phyloP scores from a whole-genome alignment of 2,329 filamentous ascomycete species.

The Fusarium subglutinans region DNA sequence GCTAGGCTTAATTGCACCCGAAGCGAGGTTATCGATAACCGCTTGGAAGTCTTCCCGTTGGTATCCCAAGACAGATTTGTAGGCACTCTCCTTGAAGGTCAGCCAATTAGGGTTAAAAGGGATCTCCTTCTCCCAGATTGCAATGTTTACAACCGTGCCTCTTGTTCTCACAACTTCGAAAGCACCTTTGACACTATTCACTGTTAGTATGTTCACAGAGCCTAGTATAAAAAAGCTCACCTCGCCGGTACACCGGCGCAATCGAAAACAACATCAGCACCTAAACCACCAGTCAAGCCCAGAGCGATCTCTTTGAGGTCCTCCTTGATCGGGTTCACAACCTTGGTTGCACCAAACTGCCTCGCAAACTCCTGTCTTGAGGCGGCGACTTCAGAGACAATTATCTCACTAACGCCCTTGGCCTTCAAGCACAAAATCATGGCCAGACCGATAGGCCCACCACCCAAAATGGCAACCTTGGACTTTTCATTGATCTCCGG shows the following conservation, averaged over 20 bases:
- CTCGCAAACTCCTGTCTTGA: conserved; percentile 54
- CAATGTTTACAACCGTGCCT: conserved; percentile 71
- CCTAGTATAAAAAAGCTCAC: not conserved
- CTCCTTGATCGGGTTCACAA: conserved; percentile 53
- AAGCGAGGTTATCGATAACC: conserved; percentile 58
- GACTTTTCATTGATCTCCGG: conserved; percentile 53
- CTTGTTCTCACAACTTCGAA: conserved; percentile 60
- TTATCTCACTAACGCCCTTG: conserved; percentile 57
- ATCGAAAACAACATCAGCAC: conserved; percentile 69
- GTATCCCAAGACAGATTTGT: conserved; percentile 41
- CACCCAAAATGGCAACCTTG: conserved; percentile 59
- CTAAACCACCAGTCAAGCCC: conserved; percentile 58
- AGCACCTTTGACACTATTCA: conserved; percentile 44
- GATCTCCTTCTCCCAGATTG: conserved; percentile 65
- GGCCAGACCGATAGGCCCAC: conserved; percentile 59
- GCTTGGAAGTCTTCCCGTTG: conserved; percentile 59
- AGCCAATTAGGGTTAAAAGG: conserved; percentile 44
- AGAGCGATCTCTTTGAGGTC: conserved; percentile 57
- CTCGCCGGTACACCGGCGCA: conserved; percentile 63
- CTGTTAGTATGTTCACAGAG: not conserved
- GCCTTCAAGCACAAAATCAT: conserved; percentile 58
- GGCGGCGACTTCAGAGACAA: conserved; percentile 57
- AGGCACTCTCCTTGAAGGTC: conserved; percentile 40
- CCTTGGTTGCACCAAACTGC: conserved; percentile 55
- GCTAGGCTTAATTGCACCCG: conserved; percentile 51